Evolutionary conservation across 106 monocot species (phyloP), one percentile per base, ranked within the genome.

Genomic region (Cymbidium sinense): DNA sequence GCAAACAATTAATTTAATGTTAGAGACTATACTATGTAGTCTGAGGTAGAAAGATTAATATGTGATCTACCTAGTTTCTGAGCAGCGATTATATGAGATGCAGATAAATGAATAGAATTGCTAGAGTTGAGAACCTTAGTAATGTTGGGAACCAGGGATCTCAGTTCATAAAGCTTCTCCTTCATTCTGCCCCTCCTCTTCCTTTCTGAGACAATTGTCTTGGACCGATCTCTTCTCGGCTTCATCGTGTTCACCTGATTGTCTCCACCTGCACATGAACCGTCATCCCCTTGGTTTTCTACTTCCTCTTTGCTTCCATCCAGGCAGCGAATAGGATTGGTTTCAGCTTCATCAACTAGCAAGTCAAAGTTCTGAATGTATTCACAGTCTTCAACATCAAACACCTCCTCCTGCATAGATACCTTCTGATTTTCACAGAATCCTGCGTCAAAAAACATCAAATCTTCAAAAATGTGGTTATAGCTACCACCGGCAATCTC

Each of bases 91-190:
- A 44, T 44, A 44, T 5, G 7, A 44, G 43, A 44, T 44, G n/a
- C n/a, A 5, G 43, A 44, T 44, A 10, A 44, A 10, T 4, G 43
- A 44, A 10, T 5, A 10, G 4, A 10, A 44, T 44, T 44, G 4
- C 7, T 44, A 44, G 43, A 10, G 43, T 7, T n/a, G n/a, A n/a
- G n/a, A n/a, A 89, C 95, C 87, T 91, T 95, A 3, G 91, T 91
- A 43, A 95, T 95, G 79, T 91, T 95, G 12, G 95, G 95, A 77
- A 95, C 95, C 41, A 95, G 37, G 1, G 95, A 79, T 4, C 95
- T 82, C 19, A 95, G 79, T 76, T 95, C 91, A 44, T 89, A 92
- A 78, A 95, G 95, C 80, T 65, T 85, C 78, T 90, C 89, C 80
- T 95, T 95, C 95, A 95, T 95, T 28, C 81, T 78, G 6, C 86